A percentile compares a stretch with the other conserved stretches of the same genome.
Evolutionary conservation across 768 basidiomycete genomes (phyloP).

Genomic region (Xerocomellus dryophilus): DNA sequence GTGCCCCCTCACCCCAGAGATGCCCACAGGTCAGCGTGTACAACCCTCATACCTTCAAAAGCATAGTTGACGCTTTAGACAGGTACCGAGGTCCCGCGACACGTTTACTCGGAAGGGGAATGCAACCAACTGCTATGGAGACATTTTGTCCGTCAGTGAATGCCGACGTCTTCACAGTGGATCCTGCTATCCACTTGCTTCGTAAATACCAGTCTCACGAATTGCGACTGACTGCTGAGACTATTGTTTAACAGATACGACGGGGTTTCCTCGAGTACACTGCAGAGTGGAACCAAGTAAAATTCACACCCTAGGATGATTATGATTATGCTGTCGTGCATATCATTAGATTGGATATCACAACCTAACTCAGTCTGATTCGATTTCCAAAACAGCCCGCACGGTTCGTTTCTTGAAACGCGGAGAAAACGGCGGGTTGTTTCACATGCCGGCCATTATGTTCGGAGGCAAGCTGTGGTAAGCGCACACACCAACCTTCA

Average conservation of each 20-base stretch:
- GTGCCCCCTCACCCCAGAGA: background rate
- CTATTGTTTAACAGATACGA: background rate
- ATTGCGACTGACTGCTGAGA: background rate
- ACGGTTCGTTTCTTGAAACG: constrained; percentile 8
- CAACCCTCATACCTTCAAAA: background rate
- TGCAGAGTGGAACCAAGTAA: background rate
- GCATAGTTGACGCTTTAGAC: background rate
- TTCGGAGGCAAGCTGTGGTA: constrained; percentile 1
- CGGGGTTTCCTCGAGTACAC: background rate
- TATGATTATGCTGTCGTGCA: background rate
- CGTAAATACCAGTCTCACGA: background rate
- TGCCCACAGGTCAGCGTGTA: background rate
- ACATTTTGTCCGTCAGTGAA: background rate
- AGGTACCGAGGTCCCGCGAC: background rate
- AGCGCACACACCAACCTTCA: constrained; percentile 12
- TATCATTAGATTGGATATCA: constrained; percentile 1
- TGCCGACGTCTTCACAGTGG: too few species aligned
- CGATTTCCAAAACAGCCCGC: background rate
- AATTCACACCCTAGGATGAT: background rate
- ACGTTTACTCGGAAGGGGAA: background rate
- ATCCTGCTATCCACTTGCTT: background rate
- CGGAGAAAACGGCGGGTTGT: background rate
- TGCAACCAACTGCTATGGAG: background rate
- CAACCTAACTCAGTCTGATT: constrained; percentile 4
- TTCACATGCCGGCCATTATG: background rate